Conservation (phyloP, 257 asterid genomes). For the Lycium barbarum region DNA sequence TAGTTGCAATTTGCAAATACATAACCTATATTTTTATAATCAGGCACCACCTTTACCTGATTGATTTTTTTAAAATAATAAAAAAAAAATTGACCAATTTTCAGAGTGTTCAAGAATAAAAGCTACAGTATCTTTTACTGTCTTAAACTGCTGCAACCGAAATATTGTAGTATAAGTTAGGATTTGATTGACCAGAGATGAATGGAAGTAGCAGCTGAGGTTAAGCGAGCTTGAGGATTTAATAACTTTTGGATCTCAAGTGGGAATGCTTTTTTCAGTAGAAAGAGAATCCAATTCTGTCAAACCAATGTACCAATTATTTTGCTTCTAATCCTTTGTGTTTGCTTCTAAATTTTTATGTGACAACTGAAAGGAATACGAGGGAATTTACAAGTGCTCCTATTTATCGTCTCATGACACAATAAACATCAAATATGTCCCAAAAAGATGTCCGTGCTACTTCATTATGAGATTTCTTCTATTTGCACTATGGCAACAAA, state of each 20-base stretch:
- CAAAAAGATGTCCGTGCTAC: not conserved
- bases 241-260: not conserved
- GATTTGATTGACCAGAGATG: not conserved
- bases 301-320: not conserved
- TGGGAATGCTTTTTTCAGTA: not conserved
- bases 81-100: not conserved
- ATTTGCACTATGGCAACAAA: too few relatives aligned
- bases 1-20: not conserved
- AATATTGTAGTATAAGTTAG: not conserved
- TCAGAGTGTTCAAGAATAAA: slow-evolving; percentile 11
- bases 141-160: not conserved
- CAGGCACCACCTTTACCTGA: not conserved
- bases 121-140: not conserved
- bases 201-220: not conserved
- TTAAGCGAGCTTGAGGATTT: not conserved
- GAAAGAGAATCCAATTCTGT: not conserved
- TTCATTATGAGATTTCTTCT: not conserved
- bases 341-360: not conserved
- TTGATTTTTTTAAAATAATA: not conserved
- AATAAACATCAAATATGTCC: not conserved
- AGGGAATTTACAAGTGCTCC: not conserved
- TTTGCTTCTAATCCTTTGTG: not conserved
- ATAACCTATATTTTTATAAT: not conserved
- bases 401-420: not conserved
- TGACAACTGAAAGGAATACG: not conserved